A percentile compares a stretch with the other conserved stretches of the same genome.
Evolutionary conservation across 805 yeast genomes (phyloP).

Genomic region (Candida golubevii): DNA sequence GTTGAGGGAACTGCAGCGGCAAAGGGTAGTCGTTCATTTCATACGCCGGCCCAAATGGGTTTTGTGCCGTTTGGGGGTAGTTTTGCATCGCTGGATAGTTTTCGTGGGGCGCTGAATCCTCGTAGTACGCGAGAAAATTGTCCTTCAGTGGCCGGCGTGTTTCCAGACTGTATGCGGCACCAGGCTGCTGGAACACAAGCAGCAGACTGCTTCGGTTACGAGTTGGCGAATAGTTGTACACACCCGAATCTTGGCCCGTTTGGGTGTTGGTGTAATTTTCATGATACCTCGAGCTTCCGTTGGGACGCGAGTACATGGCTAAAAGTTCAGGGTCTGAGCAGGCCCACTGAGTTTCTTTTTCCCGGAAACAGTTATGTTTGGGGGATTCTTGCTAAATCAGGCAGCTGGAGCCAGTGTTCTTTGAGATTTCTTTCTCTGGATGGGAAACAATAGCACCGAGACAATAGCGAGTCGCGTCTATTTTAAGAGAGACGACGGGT

Average conservation of each 20-base stretch:
- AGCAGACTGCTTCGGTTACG: constrained; percentile 11
- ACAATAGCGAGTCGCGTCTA: background rate
- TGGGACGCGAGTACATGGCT: constrained; percentile 5
- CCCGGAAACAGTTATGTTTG: too few species aligned
- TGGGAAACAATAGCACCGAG: background rate
- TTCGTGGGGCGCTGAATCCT: constrained; percentile 7
- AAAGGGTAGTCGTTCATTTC: constrained; percentile 17
- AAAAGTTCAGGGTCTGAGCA: background rate
- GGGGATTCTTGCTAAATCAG: too few species aligned
- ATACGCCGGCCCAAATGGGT: constrained; percentile 27
- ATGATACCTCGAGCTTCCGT: constrained; percentile 2
- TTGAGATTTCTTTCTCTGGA: too few species aligned
- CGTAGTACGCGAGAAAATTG: constrained; percentile 14
- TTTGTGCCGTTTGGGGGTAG: constrained; percentile 14
- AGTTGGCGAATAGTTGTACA: constrained; percentile 12
- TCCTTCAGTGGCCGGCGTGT: constrained; percentile 4
- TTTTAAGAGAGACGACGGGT: too few species aligned
- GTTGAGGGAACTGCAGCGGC: background rate
- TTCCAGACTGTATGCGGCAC: constrained; percentile 4
- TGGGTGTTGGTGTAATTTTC: constrained; percentile 3
- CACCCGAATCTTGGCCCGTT: constrained; percentile 10
- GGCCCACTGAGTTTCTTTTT: too few species aligned
- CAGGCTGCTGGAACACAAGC: constrained; percentile 15
- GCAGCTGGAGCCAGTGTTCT: too few species aligned
- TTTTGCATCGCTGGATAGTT: background rate